Evolutionary conservation across 2,329 filamentous ascomycete species (phyloP), one percentile per base, ranked within the genome.

Genomic region (Phoma sp.): DNA sequence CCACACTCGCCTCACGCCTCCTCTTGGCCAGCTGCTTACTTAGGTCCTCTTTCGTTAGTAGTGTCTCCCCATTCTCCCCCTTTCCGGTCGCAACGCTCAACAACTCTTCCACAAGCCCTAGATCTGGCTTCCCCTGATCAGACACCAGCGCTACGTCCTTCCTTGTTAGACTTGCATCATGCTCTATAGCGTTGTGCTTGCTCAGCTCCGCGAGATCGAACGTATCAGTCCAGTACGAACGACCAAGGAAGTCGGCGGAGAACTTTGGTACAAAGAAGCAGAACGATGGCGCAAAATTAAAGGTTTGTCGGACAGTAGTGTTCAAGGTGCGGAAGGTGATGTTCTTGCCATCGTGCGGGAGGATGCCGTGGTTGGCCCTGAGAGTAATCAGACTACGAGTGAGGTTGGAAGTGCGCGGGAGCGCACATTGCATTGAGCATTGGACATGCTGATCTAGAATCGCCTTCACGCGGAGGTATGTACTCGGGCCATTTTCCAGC

Each of bases 61-160:
- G 43, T 23, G 62, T 56, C 7, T 59, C 57, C 3, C 75, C 75
- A 37, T 75, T 68, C 6, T 59, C 51, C 3, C 75, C 74, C 38
- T 76, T 71, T 1, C 72, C 74, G 2, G 72, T 76, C 3, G 75
- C 75, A 37, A 69, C 65, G 20, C 66, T 60, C 47, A 77, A 53
- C 12, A 77, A 49, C 11, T 72, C 62, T 4, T 73, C 48, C 4
- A 77, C 74, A 7, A 77, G 69, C 36, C 66, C 56, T 20, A 72
- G 52, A 56, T 77, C 75, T 4, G 75, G 74, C 50, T 73, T 73
- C 4, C 68, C 66, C 40, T 77, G 75, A 46, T 76, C 73, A 7
- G 68, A 64, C 10, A 69, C 68, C 5, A 74, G 56, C 7, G 75
- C 74, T 4, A 58, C 68, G 66, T 68, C 64, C 21, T 40, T 37